Base-by-base conservation (phyloP, 805 yeast genomes). In the Wickerhamomyces ciferrii region DNA sequence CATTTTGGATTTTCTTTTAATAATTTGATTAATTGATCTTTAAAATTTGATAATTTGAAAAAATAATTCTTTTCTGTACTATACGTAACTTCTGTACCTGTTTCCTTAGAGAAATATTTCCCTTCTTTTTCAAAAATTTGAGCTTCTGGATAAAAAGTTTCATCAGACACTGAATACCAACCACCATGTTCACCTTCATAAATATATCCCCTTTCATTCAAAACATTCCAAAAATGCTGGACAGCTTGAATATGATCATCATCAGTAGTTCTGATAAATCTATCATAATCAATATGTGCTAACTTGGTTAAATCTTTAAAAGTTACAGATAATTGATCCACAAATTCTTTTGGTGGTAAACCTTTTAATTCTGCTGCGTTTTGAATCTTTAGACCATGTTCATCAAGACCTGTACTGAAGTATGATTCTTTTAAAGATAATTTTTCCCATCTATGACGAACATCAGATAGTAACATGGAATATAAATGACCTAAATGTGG, bases 401-500 rank as follows among this genome's bases (percentile, higher is more conserved):
- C 99, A 63, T 94, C 99, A 0, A 97, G 91, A 0, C 99, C 99
- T 0, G 98, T 94, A 7, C 87, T 78, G 58, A 91, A 76, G 49
- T 68, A 76, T 1, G 82, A 66, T 4, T 67, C 60, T 2, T 75
- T 66, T 0, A 65, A 66, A 10, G 65, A 62, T 31, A 84, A 65
- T 17, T 56, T 56, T 34, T 76, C 77, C 96, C 96, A 92, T 52
- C 97, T 71, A 50, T 74, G 77, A 43, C 83, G 71, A 1, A 83
- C 83, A 65, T 94, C 99, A 43, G 91, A 82, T 40, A 94, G 65
- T 1, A 89, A 71, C 87, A 90, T 86, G 5, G 96, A 80, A 62
- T 94, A 90, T 37, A 89, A 70, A 63, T 94, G 99, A 4, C 99
- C 99, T 45, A 94, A 63, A 66, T 94, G 99, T 2, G 99, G 99